Conservation (phyloP, 1,284 basidiomycete species). For the Malassezia globosa region DNA sequence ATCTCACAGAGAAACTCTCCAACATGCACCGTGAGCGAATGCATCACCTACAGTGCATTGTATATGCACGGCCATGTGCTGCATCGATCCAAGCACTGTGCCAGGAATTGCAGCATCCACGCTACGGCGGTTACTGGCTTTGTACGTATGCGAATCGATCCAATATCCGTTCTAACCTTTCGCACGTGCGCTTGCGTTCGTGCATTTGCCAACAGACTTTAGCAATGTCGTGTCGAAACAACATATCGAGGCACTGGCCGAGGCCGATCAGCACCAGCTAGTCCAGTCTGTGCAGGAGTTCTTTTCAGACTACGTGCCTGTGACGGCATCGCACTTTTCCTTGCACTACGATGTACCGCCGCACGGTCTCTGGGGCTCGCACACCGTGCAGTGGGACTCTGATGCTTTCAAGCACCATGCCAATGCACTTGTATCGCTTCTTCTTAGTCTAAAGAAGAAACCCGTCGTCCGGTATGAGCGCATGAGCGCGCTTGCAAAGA, state of each 20-base stretch:
- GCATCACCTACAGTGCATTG: constrained; percentile 91
- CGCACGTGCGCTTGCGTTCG: too few species aligned
- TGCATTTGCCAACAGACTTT: too few species aligned
- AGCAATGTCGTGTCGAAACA: constrained; percentile 83
- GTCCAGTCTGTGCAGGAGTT: constrained; percentile 70
- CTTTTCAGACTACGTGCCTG: constrained; percentile 42
- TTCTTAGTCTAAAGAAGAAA: constrained; percentile 90
- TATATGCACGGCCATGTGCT: constrained; percentile 71
- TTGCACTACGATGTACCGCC: constrained; percentile 51
- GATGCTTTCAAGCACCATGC: constrained; percentile 66
- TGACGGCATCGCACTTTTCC: constrained; percentile 72
- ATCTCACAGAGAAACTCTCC: constrained; percentile 92
- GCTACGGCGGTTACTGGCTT: constrained; percentile 85
- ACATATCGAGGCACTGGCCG: constrained; percentile 82
- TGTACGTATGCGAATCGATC: constrained; percentile 12
- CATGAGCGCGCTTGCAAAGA: constrained; percentile 82
- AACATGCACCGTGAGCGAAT: constrained; percentile 57
- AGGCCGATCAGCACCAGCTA: constrained; percentile 89
- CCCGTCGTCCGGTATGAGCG: constrained; percentile 86
- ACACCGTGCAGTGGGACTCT: constrained; percentile 55
- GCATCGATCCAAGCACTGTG: constrained; percentile 71
- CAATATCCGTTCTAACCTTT: too few species aligned
- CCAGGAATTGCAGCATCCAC: constrained; percentile 63
- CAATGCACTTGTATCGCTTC: constrained; percentile 71
- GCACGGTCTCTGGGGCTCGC: constrained; percentile 59